Base-by-base conservation (phyloP, 164 flowering plant genomes). In the Houttuynia cordata region DNA sequence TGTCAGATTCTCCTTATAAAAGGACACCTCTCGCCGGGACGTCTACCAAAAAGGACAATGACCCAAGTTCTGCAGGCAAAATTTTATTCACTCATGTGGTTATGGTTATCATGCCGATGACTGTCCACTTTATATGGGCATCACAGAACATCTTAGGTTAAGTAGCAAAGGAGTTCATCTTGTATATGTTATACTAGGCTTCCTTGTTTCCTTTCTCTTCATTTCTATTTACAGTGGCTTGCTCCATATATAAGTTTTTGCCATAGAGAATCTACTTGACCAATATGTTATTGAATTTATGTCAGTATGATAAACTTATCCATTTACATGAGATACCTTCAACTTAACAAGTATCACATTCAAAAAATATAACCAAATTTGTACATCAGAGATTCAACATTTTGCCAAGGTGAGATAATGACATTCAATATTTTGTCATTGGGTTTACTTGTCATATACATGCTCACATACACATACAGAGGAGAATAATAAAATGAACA, bases 81-180 rank as follows among this genome's bases (percentile, higher is more conserved):
- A 45, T 37, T 39, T 62, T 41, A 4, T 54, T 25, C 9, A 3
- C 54, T 39, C 21, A 23, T 24, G 25, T 47, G 10, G 0, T 62
- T n/a, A 22, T 58, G 56, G 61, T 34, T 50, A 57, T 54, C 45
- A 51, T 50, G 24, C 17, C 56, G 24, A 19, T 62, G 47, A 58
- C 22, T 24, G 20, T 58, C 58, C 73, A 70, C 14, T 53, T 69
- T 25, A 15, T 22, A 41, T 70, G 63, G 56, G 63, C 51, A 58
- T 61, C 63, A 58, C 14, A 24, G 19, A n/a, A 0, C n/a, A 59
- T 56, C 30, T 60, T 60, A 8, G n/a, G 19, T 21, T 23, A 17
- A 47, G 20, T 24, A 45, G 17, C 17, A 45, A 3, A 45, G 12
- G 49, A 45, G 37, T 15, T 14, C 39, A 24, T 41, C 8, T 24